Conservation (phyloP, 2,329 filamentous ascomycete genomes). For the Penicillium sclerotiorum region DNA sequence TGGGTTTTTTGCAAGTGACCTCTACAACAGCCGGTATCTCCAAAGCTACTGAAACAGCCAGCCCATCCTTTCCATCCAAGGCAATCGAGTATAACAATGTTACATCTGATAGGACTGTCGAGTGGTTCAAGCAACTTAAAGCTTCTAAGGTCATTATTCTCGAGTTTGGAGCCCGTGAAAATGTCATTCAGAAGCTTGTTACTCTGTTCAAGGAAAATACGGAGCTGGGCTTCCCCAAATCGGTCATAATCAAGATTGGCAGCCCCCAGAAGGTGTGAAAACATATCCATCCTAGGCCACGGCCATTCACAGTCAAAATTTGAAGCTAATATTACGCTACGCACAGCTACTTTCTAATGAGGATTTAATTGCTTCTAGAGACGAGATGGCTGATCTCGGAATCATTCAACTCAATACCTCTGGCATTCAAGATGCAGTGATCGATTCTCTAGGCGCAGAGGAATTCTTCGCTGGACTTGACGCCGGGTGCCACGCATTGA, state of each 20-base stretch:
- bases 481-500: constrained; percentile 12
- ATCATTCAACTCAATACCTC: constrained; percentile 17
- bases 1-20: constrained; percentile 32
- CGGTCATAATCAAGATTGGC: constrained; percentile 18
- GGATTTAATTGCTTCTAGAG: background rate
- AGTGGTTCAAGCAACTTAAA: constrained; percentile 12
- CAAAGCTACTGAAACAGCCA: constrained; percentile 7
- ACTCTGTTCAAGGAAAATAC: constrained; percentile 1
- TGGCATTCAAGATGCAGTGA: constrained; percentile 10
- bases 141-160: constrained; percentile 18
- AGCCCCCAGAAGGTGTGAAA: constrained; percentile 18
- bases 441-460: background rate
- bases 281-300: background rate
- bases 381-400: constrained; percentile 4
- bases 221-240: constrained; percentile 1
- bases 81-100: constrained; percentile 12
- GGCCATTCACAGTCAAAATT: background rate
- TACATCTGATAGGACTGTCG: background rate
- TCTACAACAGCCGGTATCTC: constrained; percentile 17
- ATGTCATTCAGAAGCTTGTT: constrained; percentile 6
- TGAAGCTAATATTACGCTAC: too few relatives aligned
- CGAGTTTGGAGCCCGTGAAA: constrained; percentile 19
- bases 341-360: constrained; percentile 6
- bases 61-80: constrained; percentile 7
- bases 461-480: constrained; percentile 4